A percentile compares a stretch with the other conserved stretches of the same genome.
phyloP scores from a whole-genome alignment of 1,139 yeast genomes.

The Geotrichum macrosporum region DNA sequence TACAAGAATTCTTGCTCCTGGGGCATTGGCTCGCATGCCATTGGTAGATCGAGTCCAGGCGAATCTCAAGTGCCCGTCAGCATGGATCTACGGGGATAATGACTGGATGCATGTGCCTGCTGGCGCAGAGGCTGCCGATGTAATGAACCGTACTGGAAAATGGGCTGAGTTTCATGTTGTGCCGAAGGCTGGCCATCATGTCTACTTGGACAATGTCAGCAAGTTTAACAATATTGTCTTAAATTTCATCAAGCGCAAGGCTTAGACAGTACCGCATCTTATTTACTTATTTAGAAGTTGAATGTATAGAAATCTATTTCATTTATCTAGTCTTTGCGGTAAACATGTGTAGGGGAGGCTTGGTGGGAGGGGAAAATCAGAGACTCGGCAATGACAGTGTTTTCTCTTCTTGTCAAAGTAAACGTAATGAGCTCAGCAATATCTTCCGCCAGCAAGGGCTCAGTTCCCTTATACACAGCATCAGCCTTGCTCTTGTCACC shows the following conservation, averaged over 20 bases:
- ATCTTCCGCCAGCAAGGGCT: slow-evolving; percentile 71
- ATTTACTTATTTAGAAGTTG: slow-evolving; percentile 3
- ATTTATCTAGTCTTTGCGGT: slow-evolving; percentile 33
- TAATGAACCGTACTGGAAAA: slow-evolving; percentile 38
- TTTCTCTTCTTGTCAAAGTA: slow-evolving; percentile 59
- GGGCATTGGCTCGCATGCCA: slow-evolving; percentile 74
- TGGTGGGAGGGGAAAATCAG: slow-evolving; percentile 74
- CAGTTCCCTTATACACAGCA: slow-evolving; percentile 65
- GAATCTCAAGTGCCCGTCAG: slow-evolving; percentile 43
- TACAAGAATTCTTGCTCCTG: slow-evolving; percentile 62
- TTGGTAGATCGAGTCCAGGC: slow-evolving; percentile 56
- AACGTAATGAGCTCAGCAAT: slow-evolving; percentile 79
- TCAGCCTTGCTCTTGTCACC: slow-evolving; percentile 69
- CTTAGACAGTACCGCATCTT: not conserved
- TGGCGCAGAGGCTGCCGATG: slow-evolving; percentile 51
- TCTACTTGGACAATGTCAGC: slow-evolving; percentile 67
- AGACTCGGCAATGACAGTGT: slow-evolving; percentile 75
- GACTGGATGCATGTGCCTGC: slow-evolving; percentile 86
- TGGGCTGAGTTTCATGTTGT: slow-evolving; percentile 45
- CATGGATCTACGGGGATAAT: slow-evolving; percentile 70
- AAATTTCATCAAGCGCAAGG: slow-evolving; percentile 36
- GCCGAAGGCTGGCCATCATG: slow-evolving; percentile 67
- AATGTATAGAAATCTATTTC: not conserved
- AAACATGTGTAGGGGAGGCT: slow-evolving; percentile 64
- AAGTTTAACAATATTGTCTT: slow-evolving; percentile 47